Base-by-base conservation (phyloP, 768 basidiomycete genomes). In the Udeniomyces megalosporus region DNA sequence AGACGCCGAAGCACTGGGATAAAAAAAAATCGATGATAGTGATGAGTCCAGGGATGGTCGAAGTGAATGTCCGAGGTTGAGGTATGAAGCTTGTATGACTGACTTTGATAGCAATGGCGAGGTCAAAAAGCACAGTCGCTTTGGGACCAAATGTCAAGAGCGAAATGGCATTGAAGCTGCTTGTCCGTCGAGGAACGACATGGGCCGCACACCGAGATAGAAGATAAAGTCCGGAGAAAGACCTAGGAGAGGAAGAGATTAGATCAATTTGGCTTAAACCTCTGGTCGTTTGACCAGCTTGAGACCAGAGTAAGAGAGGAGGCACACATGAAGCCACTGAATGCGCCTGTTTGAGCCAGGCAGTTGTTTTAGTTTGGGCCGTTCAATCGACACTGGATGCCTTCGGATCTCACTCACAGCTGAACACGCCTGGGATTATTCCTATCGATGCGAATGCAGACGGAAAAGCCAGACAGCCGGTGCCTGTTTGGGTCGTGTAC, bases 161-260 rank as follows among this genome's bases (percentile, higher is more conserved):
- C 1, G 86, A 80, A 22, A 92, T 76, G 15, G 84, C 82, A 67
- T 88, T 88, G 73, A 91, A 93, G 7, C 87, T 89, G 20, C 88
- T 77, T 14, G 78, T 80, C 49, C 90, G 78, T 66, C 87, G 83
- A 10, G 62, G 66, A 5, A 81, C 80, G 1, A 89, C 80, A 65
- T 81, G 77, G 22, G 81, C 80, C 0, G 92, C 93, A 71, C 87
- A 90, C 17, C 85, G 75, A 11, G 87, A 84, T 46, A 97, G 80
- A 35, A 96, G 79, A 71, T 95, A 93, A 7, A 99, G 75, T 17
- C 93, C 93, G 69, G 96, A 90, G 0, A 79, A 81, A 1, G 83
- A 84, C n/a, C n/a, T n/a, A 7, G 86, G n/a, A n/a, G n/a, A n/a
- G n/a, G n/a, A n/a, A n/a, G n/a, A n/a, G n/a, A n/a, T n/a, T n/a